phyloP scores from a whole-genome alignment of 2,329 filamentous ascomycete genomes.

The Sclerotinia sclerotiorum region DNA sequence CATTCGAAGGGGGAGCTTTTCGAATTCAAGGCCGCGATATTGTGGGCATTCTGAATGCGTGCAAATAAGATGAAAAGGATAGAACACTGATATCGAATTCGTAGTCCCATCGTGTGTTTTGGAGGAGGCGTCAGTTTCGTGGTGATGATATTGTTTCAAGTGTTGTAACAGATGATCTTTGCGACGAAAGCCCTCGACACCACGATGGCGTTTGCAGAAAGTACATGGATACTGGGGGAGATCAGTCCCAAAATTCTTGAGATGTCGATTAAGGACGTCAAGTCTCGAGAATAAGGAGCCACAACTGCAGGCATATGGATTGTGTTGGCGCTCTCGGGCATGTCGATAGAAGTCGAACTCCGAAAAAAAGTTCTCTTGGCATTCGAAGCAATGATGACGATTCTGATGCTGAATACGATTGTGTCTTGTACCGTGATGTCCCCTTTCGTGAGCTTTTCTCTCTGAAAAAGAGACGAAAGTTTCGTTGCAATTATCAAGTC shows the following conservation, averaged over 20 bases:
- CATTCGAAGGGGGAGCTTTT: constrained; percentile 17
- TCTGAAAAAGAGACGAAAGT: constrained; percentile 20
- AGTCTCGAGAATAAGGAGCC: constrained; percentile 35
- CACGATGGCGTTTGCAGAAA: constrained; percentile 41
- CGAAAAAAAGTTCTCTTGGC: constrained; percentile 8
- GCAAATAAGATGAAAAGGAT: constrained; percentile 26
- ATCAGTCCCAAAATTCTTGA: constrained; percentile 29
- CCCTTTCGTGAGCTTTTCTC: constrained; percentile 22
- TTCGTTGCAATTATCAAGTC: constrained; percentile 14
- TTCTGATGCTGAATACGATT: neutral
- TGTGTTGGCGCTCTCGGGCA: constrained; percentile 26
- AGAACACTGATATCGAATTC: neutral
- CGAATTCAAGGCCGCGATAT: constrained; percentile 25
- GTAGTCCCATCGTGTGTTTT: neutral
- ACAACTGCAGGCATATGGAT: constrained; percentile 32
- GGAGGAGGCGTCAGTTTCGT: constrained; percentile 28
- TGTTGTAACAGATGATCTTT: constrained; percentile 44
- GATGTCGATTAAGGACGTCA: constrained; percentile 38
- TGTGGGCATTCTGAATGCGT: constrained; percentile 22
- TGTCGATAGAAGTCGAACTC: constrained; percentile 27
- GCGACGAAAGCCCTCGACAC: constrained; percentile 41
- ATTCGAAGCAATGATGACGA: constrained; percentile 27
- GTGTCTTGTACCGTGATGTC: constrained; percentile 22
- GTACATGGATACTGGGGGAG: constrained; percentile 37
- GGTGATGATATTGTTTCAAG: constrained; percentile 42